phyloP scores from a whole-genome alignment of 1,284 basidiomycete species.

The Heliocybe sulcata region DNA sequence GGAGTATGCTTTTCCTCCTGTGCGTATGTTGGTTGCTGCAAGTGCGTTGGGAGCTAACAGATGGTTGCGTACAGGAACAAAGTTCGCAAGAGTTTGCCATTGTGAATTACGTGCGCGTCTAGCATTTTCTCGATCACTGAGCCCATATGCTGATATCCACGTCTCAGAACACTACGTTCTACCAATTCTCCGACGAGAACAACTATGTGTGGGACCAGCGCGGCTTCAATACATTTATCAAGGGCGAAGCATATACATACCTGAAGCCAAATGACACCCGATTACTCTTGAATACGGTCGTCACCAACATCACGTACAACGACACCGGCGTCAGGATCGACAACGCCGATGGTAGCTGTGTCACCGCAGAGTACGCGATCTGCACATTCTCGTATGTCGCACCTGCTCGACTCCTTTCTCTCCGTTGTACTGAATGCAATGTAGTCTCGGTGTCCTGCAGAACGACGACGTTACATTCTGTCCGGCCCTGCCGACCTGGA shows the following conservation, averaged over 20 bases:
- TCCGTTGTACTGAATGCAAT: neutral
- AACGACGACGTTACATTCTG: slow-evolving; percentile 49
- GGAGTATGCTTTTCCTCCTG: slow-evolving; percentile 51
- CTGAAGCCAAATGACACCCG: slow-evolving; percentile 31
- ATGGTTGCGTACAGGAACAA: too few species aligned
- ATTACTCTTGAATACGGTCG: slow-evolving; percentile 43
- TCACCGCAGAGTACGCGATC: slow-evolving; percentile 23
- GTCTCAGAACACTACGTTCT: neutral
- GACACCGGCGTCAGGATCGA: slow-evolving; percentile 32
- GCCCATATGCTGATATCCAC: neutral
- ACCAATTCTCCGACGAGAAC: slow-evolving; percentile 44
- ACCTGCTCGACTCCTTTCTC: neutral
- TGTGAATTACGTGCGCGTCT: neutral
- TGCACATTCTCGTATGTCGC: slow-evolving; percentile 17
- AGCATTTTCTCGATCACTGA: neutral
- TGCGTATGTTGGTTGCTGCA: neutral
- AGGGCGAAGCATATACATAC: slow-evolving; percentile 48
- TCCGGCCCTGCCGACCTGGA: slow-evolving; percentile 55
- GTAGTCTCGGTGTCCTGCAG: slow-evolving; percentile 37
- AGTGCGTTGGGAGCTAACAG: too few species aligned
- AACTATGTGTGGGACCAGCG: slow-evolving; percentile 51
- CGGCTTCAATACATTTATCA: slow-evolving; percentile 51
- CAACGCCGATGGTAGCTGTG: slow-evolving; percentile 32
- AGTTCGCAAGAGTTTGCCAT: too few species aligned
- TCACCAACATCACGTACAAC: slow-evolving; percentile 18